phyloP scores from a whole-genome alignment of 202 grass and related monocot genomes.

The Elaeis oleifera region DNA sequence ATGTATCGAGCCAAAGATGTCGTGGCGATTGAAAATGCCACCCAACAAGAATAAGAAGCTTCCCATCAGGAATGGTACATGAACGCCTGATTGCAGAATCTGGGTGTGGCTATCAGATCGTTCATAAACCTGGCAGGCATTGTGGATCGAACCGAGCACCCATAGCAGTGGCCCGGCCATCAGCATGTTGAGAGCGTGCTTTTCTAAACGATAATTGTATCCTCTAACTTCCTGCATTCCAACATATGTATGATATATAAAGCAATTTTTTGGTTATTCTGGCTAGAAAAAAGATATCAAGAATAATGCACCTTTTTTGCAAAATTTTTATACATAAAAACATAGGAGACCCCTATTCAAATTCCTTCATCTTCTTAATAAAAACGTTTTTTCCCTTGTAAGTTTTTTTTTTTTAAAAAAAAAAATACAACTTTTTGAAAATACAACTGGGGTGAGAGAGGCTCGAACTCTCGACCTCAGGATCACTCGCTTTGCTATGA shows the following conservation, averaged over 20 bases:
- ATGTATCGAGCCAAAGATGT: conserved; percentile 3
- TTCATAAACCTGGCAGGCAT: conserved; percentile 80
- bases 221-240: conserved; percentile 13
- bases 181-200: conserved; percentile 35
- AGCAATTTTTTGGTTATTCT: too few relatives aligned
- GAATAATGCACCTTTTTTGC: too few relatives aligned
- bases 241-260: not conserved
- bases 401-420: too few relatives aligned
- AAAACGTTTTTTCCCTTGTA: too few relatives aligned
- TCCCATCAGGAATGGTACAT: conserved; percentile 62
- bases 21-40: conserved; percentile 30
- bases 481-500: conserved; percentile 14
- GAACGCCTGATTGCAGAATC: conserved; percentile 60
- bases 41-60: conserved; percentile 69
- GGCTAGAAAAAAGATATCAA: too few relatives aligned
- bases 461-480: conserved; percentile 30
- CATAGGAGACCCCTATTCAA: too few relatives aligned
- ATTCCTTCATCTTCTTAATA: too few relatives aligned
- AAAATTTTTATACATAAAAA: too few relatives aligned
- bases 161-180: conserved; percentile 49
- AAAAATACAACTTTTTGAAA: too few relatives aligned
- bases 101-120: conserved; percentile 59
- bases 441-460: conserved; percentile 10
- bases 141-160: conserved; percentile 48
- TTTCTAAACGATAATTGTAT: conserved; percentile 14